These are phyloP conservation scores for Lipomyces spencermartinsiae DNA, from an alignment of 805 yeast genomes.

Conservation along the genomic window DNA sequence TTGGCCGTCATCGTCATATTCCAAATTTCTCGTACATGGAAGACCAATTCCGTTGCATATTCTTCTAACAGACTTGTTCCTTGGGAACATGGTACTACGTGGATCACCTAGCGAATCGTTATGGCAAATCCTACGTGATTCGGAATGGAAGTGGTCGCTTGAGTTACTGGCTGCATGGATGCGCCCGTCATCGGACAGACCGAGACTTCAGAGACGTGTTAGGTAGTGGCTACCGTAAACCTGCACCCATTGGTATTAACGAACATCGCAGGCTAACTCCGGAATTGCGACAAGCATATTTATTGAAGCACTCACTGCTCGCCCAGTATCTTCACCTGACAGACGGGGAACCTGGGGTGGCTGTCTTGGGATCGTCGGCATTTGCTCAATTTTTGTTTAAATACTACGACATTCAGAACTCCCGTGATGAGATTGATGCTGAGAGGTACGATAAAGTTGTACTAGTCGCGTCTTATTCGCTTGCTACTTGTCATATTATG, in stretches of 20 bases:
- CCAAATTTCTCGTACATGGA: constrained; percentile 1
- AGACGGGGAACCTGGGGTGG: not conserved
- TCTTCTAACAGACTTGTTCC: constrained; percentile 6
- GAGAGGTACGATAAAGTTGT: not conserved
- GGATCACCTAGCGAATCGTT: constrained; percentile 7
- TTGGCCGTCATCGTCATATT: constrained; percentile 12
- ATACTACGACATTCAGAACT: constrained; percentile 2
- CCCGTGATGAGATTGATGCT: not conserved
- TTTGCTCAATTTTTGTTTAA: constrained; percentile 3
- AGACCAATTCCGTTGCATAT: constrained; percentile 10
- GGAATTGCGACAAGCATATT: constrained; percentile 9
- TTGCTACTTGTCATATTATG: not conserved
- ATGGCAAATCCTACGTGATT: constrained; percentile 6
- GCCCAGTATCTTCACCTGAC: not conserved
- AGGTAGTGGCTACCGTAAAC: not conserved
- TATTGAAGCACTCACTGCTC: not conserved
- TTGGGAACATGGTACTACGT: not conserved
- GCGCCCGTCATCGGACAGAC: not conserved
- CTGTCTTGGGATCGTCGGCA: constrained; percentile 1
- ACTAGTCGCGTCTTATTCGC: not conserved
- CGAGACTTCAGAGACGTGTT: not conserved
- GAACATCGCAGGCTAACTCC: not conserved
- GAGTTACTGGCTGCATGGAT: not conserved
- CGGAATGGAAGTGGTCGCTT: constrained; percentile 14
- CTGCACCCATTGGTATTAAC: not conserved